Base-by-base conservation (phyloP, 208 protist species). In the Herpetomonas tarakana region DNA sequence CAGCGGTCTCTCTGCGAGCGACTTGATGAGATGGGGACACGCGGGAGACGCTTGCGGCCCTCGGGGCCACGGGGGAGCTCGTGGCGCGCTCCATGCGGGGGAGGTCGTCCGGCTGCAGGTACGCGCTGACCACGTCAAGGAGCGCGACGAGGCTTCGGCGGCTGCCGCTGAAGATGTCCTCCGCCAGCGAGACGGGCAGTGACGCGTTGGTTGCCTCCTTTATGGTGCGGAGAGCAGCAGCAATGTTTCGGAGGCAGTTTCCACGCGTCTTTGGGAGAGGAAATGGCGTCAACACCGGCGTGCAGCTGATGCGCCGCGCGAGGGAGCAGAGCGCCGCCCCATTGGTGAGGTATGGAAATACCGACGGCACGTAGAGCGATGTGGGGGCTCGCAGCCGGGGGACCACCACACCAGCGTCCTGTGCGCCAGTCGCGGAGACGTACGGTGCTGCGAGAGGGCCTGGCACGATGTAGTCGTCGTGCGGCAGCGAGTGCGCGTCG, bases 331-430 rank as follows among this genome's bases (percentile, higher is more conserved):
- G 68, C 11, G 76, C 64, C 18, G 81, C 74, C 29, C 88, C 88
- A 64, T 94, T 94, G 27, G 70, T 74, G 9, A 94, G 54, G 44
- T 73, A 94, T 1, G 88, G 88, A 63, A 84, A 94, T 18, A 94
- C 71, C 14, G 83, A 81, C 2, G 88, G 85, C 31, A 86, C 52
- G 52, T 78, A 83, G 18, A 94, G 58, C 3, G 75, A 61, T 25
- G 60, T 2, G 18, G 82, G 82, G n/a, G 64, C 51, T 1, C 25
- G 41, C 0, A 28, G 14, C 44, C 75, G 70, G 2, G 50, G 46
- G 19, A 68, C 60, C 46, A 75, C 16, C 19, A 7, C 44, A 4
- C 16, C 19, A 18, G 44, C 6, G 4, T 6, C 4, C 65, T 39
- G 55, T 58, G 11, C 47, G 52, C 30, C 59, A 65, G 59, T 60